A percentile compares a stretch with the other conserved stretches of the same genome.
These are phyloP conservation scores for Zopfia rhizophila DNA, from an alignment of 2,329 filamentous ascomycete species.

Conservation along the genomic window DNA sequence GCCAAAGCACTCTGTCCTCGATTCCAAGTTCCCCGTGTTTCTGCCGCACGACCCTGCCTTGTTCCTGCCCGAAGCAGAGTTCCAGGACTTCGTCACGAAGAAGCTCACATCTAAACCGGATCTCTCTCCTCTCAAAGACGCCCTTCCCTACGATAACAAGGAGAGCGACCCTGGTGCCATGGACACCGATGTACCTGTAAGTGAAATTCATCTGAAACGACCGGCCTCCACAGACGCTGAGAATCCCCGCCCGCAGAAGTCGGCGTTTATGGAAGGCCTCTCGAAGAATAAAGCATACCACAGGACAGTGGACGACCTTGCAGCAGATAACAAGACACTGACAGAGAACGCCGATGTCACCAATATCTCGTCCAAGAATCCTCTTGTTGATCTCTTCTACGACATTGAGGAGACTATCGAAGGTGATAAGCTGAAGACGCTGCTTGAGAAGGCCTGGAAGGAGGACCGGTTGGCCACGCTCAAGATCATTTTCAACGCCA, in stretches of 20 bases:
- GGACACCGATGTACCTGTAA: slow-evolving; percentile 2
- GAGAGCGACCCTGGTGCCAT: slow-evolving; percentile 7
- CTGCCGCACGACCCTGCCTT: slow-evolving; percentile 29
- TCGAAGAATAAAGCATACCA: slow-evolving; percentile 27
- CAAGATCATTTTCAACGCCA: slow-evolving; percentile 69
- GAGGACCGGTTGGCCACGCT: slow-evolving; percentile 61
- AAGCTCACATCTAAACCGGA: slow-evolving; percentile 5
- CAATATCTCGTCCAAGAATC: slow-evolving; percentile 57
- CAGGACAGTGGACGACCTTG: slow-evolving; percentile 22
- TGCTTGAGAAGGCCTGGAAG: slow-evolving; percentile 63
- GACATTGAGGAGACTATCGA: slow-evolving; percentile 59
- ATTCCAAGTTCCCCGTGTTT: slow-evolving; percentile 35
- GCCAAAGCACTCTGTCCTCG: slow-evolving; percentile 28
- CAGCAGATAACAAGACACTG: slow-evolving; percentile 57
- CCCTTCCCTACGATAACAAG: not conserved
- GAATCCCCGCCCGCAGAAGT: slow-evolving; percentile 24
- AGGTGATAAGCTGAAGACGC: slow-evolving; percentile 49
- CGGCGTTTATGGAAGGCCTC: slow-evolving; percentile 32
- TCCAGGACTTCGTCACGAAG: slow-evolving; percentile 24
- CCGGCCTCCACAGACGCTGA: slow-evolving; percentile 20
- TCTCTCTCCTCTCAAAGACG: slow-evolving; percentile 10
- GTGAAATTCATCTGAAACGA: slow-evolving; percentile 19
- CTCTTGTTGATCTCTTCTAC: slow-evolving; percentile 65
- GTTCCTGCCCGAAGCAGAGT: slow-evolving; percentile 31
- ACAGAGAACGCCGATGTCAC: slow-evolving; percentile 65